Base-by-base conservation (phyloP, 306 rosid genomes). In the Glycine soja region DNA sequence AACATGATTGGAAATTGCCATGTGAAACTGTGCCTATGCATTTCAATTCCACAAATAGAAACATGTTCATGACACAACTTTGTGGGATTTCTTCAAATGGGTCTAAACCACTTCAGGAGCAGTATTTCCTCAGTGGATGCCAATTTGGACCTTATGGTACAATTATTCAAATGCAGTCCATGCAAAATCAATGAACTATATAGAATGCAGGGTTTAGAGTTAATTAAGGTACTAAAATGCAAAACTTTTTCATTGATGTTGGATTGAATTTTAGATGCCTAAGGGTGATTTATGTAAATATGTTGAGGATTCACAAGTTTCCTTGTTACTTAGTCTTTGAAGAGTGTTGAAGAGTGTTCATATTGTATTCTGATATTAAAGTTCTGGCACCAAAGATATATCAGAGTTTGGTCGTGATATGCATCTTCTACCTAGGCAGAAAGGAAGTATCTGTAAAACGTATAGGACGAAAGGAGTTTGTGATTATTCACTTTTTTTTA, bases 161-260 rank as follows among this genome's bases (percentile, higher is more conserved):
- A 6, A 38, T 83, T 58, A 85, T 83, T 83, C 86, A 90, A 85
- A 85, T 88, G 94, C 91, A 86, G 40, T 48, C 89, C n/a, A 84
- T 84, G 90, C 90, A 81, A 15, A 86, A 84, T 81, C 88, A 77
- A 67, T 88, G 90, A 90, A 64, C 77, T 40, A 64, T 9, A 50
- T 7, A 7, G 77, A 73, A 18, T 43, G 76, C 70, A 54, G 79
- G 65, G 74, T 76, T 59, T 76, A 50, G 78, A 74, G 54, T 66
- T 68, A 47, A 75, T 66, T 68, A 47, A 75, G 69, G 42, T 75
- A 70, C 62, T 32, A 10, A 42, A 73, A 13, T 75, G 63, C 80
- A 65, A 71, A 62, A 75, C 48, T 72, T 47, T 13, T 66, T 50
- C 36, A 46, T 71, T 77, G 86, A 70, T 61, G 73, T 43, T 79